Percentiles rank a stretch among this genome's conserved stretches.
These are phyloP conservation scores for Quercus dentata DNA, from an alignment of 306 rosid species.

Conservation along the genomic window DNA sequence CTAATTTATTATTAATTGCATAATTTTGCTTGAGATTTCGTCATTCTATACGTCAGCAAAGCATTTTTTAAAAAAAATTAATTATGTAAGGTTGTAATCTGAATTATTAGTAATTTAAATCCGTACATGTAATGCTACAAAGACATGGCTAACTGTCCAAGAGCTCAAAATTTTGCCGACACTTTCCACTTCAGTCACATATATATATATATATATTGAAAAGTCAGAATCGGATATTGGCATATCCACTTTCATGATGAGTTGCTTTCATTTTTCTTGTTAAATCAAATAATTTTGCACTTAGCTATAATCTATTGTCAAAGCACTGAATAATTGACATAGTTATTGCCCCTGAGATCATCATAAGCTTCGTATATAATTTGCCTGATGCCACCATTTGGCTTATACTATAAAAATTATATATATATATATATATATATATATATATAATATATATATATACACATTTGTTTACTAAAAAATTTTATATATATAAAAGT, in stretches of 20 bases:
- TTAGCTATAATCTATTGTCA: neutral
- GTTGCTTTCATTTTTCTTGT: neutral
- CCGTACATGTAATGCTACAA: neutral
- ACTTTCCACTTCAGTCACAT: neutral
- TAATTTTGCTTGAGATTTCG: conserved; percentile 17
- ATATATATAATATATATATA: no score
- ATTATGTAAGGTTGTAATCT: neutral
- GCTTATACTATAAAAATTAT: no score
- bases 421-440: no score
- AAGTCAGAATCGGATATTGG: neutral
- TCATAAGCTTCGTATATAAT: neutral
- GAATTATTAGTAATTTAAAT: neutral
- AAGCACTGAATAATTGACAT: no score
- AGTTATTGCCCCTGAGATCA: neutral
- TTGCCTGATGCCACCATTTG: no score
- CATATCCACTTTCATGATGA: neutral
- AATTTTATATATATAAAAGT: no score
- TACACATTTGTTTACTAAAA: no score
- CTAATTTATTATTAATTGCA: neutral
- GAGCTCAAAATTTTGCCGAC: neutral
- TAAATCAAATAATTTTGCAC: neutral
- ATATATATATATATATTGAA: neutral
- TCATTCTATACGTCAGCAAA: conserved; percentile 32
- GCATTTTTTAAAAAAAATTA: neutral
- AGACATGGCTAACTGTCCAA: neutral